A percentile compares a stretch with the other conserved stretches of the same genome.
These are phyloP conservation scores for Dendrobium huoshanense DNA, from an alignment of 106 monocot species.

Conservation along the genomic window DNA sequence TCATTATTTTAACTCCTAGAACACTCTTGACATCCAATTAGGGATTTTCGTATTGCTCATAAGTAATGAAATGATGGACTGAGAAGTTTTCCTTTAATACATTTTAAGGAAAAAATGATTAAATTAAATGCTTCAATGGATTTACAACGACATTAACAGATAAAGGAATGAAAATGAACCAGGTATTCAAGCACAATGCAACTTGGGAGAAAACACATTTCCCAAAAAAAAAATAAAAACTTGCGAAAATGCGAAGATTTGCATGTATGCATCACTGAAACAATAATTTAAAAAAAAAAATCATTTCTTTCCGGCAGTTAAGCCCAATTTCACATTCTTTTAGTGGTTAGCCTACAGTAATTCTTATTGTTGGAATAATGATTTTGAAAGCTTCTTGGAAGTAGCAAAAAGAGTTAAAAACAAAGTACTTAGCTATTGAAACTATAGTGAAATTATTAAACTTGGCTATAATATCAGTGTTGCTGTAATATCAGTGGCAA, in stretches of 20 bases:
- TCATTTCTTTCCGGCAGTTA: too few relatives aligned
- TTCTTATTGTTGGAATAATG: too few relatives aligned
- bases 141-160: too few relatives aligned
- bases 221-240: background rate
- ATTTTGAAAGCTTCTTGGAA: too few relatives aligned
- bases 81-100: too few relatives aligned
- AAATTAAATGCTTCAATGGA: too few relatives aligned
- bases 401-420: too few relatives aligned
- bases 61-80: background rate
- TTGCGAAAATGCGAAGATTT: background rate
- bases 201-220: background rate
- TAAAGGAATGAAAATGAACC: background rate
- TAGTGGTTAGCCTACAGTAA: background rate
- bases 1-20: background rate
- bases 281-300: background rate
- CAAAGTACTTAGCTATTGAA: too few relatives aligned
- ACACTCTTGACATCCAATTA: background rate
- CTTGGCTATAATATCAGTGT: too few relatives aligned
- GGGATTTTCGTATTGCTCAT: background rate
- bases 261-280: background rate
- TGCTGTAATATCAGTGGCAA: too few relatives aligned
- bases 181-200: background rate
- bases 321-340: background rate
- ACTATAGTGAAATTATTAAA: too few relatives aligned
- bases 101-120: too few relatives aligned